phyloP scores from a whole-genome alignment of 1,139 yeast species.

The Suhomyces taliae region DNA sequence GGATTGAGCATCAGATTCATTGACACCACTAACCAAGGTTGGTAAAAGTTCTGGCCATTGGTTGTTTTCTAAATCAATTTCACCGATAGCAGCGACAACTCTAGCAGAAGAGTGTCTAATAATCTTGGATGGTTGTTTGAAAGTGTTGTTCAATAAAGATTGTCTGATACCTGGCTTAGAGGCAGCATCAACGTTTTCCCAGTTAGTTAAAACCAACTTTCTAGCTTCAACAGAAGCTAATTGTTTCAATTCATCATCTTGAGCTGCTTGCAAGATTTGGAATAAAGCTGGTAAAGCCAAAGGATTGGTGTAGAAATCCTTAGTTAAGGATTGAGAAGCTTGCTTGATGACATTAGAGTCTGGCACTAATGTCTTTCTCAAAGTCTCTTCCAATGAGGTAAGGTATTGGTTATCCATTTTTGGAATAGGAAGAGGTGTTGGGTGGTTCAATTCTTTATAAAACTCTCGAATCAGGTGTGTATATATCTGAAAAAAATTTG shows the following conservation, averaged over 20 bases:
- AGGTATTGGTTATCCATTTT: slow-evolving; percentile 69
- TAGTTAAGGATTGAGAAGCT: slow-evolving; percentile 74
- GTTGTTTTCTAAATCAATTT: slow-evolving; percentile 61
- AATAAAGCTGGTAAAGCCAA: slow-evolving; percentile 78
- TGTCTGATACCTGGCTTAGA: slow-evolving; percentile 62
- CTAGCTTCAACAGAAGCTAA: slow-evolving; percentile 95
- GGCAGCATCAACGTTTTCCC: slow-evolving; percentile 61
- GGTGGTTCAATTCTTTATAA: not conserved
- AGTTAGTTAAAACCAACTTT: slow-evolving; percentile 70
- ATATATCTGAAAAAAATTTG: slow-evolving; percentile 11
- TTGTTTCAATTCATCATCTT: slow-evolving; percentile 66
- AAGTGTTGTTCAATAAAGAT: slow-evolving; percentile 67
- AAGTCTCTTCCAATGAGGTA: slow-evolving; percentile 72
- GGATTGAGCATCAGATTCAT: slow-evolving; percentile 57
- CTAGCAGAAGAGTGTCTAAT: slow-evolving; percentile 90
- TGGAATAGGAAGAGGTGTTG: slow-evolving; percentile 7
- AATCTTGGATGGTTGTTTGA: slow-evolving; percentile 54
- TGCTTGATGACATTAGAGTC: slow-evolving; percentile 75
- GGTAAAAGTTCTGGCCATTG: slow-evolving; percentile 82
- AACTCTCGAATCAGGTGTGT: slow-evolving; percentile 1
- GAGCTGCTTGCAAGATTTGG: slow-evolving; percentile 71
- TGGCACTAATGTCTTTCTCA: slow-evolving; percentile 74
- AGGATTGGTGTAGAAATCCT: slow-evolving; percentile 72
- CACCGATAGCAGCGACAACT: slow-evolving; percentile 84
- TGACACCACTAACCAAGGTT: slow-evolving; percentile 67